phyloP scores from a whole-genome alignment of 2,329 filamentous ascomycete genomes.

The Byssoonygena ceratinophila region DNA sequence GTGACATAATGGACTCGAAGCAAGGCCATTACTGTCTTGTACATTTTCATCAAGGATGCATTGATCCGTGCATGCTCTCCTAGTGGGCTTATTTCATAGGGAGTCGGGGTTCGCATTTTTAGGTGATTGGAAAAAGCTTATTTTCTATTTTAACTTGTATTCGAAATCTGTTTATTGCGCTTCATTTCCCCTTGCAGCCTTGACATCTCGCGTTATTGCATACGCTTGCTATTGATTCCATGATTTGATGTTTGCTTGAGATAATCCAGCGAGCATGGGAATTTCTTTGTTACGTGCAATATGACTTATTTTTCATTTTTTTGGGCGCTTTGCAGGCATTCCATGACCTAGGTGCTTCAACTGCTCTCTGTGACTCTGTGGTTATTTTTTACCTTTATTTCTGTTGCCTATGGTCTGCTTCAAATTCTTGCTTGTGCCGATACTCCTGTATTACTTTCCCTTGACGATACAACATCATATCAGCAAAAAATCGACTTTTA shows the following conservation, averaged over 20 bases:
- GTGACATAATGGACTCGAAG: background rate
- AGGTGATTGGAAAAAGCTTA: conserved; percentile 14
- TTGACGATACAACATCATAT: background rate
- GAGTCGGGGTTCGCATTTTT: conserved; percentile 12
- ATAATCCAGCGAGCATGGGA: conserved; percentile 11
- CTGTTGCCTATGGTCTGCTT: background rate
- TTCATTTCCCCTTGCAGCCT: background rate
- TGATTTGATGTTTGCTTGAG: conserved; percentile 11
- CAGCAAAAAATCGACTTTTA: background rate
- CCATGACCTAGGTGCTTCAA: background rate
- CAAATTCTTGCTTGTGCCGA: too few relatives aligned
- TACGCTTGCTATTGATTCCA: background rate
- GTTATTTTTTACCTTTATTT: background rate
- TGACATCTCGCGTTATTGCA: background rate
- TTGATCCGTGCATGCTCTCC: background rate
- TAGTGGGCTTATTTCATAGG: conserved; percentile 7
- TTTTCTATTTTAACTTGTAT: conserved; percentile 10
- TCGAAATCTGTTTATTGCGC: background rate
- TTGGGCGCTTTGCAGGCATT: conserved; percentile 3
- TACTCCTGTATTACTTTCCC: conserved; percentile 1
- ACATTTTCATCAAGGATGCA: conserved; percentile 9
- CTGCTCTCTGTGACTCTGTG: background rate
- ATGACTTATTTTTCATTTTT: conserved; percentile 8
- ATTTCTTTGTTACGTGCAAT: conserved; percentile 8
- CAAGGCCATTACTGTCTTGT: conserved; percentile 2